Conservation (phyloP, 139 green algal genomes). For the Ettlia oleoabundans region DNA sequence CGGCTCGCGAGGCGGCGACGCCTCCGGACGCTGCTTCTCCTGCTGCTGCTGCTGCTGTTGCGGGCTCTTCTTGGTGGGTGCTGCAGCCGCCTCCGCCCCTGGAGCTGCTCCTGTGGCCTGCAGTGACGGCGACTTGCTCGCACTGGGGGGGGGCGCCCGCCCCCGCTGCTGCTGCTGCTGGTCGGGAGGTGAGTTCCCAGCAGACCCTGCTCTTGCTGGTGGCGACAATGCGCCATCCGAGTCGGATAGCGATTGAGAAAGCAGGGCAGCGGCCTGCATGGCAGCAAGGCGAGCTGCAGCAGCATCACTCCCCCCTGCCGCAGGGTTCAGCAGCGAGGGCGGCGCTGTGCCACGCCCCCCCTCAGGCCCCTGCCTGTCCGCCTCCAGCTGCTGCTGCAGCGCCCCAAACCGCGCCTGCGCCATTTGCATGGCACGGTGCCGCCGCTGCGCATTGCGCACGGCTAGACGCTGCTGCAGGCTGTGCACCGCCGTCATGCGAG, state of each 20-base stretch:
- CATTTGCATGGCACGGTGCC: conserved; percentile 8
- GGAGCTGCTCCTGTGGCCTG: neutral
- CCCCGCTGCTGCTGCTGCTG: too few species aligned
- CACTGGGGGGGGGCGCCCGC: too few species aligned
- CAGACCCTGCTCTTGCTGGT: too few species aligned
- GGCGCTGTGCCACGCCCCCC: too few species aligned
- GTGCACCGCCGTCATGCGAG: conserved; percentile 20
- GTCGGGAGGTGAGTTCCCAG: too few species aligned
- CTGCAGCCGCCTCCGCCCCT: neutral
- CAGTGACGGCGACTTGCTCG: neutral
- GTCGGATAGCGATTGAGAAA: too few species aligned
- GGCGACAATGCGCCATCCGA: too few species aligned
- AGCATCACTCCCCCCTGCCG: too few species aligned
- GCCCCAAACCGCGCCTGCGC: conserved; percentile 7
- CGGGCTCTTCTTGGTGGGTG: too few species aligned
- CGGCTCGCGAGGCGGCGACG: neutral
- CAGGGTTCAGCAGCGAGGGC: neutral
- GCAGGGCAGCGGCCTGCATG: too few species aligned
- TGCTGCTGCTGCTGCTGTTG: neutral
- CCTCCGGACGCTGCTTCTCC: neutral
- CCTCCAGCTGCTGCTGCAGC: conserved; percentile 15
- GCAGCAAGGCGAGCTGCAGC: too few species aligned
- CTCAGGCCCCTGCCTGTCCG: neutral
- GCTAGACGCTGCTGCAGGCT: conserved; percentile 11
- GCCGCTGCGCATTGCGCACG: neutral